Evolutionary conservation across 345 rosid species (phyloP), one percentile per base, ranked within the genome.

Genomic region (Noccaea bulbosa): DNA sequence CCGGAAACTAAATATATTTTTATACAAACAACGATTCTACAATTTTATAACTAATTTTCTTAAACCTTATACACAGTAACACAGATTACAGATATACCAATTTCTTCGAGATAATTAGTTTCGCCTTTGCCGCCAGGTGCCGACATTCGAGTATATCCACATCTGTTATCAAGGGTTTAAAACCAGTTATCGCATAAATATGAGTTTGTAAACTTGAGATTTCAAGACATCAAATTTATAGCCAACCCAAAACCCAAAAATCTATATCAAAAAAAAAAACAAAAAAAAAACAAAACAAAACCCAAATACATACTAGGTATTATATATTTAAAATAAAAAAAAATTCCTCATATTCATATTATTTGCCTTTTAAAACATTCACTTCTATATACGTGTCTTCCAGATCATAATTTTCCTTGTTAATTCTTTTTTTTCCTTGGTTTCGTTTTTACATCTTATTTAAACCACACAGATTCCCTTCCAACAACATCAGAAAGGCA

Each of bases 231-330:
- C 22, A 1, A 24, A 10, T 16, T 11, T 16, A 47, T 7, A 64
- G 46, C 2, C 49, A 51, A 27, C 11, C 30, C 39, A 51, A 39
- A 11, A 66, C 27, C 68, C 37, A 62, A 22, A 15, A n/a, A n/a
- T n/a, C n/a, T n/a, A n/a, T n/a, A n/a, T n/a, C n/a, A n/a, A n/a
- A n/a, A n/a, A n/a, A n/a, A n/a, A n/a, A n/a, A n/a, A n/a, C n/a
- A n/a, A n/a, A n/a, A n/a, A n/a, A n/a, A n/a, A n/a, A n/a, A n/a
- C n/a, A n/a, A n/a, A n/a, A n/a, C 39, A 51, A 39, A 11, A 66
- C 27, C 68, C 37, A 62, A 22, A 15, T 15, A 45, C 11, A 55
- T 55, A 64, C 47, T 33, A 47, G 65, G 77, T 64, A 64, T 34
- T 15, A 22, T 15, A 60, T 34, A 15, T 64, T 7, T 3, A 8